Evolutionary conservation across 176 grass and related monocot genomes (phyloP), one percentile per base, ranked within the genome.

Genomic region (Pontederia paniculata): DNA sequence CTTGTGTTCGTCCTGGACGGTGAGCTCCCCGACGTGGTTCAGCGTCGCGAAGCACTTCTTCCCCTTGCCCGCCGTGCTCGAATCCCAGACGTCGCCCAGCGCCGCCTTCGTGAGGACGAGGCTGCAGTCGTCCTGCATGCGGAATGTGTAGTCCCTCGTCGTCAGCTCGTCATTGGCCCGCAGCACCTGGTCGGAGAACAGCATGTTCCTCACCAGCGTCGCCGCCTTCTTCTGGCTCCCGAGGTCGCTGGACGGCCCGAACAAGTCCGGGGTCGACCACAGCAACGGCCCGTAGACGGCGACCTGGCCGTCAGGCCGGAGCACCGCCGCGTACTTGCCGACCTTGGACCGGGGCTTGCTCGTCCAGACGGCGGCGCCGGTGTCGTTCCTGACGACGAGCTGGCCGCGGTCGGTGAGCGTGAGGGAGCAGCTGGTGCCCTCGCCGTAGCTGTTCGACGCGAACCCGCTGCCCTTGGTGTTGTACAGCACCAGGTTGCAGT

Each of bases 131-230:
- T 45, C 31, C 9, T 42, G 45, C 66, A 69, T 69, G 14, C 16
- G 9, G 52, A 70, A 23, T 19, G 4, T 9, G 53, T 57, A 57
- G 22, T 31, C 54, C 67, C 67, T 57, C 42, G 43, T 46, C 54
- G 12, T 16, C 4, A 49, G 52, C 21, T 57, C 10, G 21, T 14
- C 21, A 9, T 48, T 47, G 14, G 56, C 67, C 21, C 18, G 2
- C 13, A 70, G 43, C 5, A 23, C 31, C 54, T 70, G 43, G 12
- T 14, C 21, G 14, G 67, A 70, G 67, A 70, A 70, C 21, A 70
- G 14, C 42, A 58, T 9, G 54, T 58, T 58, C 20, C 5, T 31
- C 21, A 6, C 54, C 42, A 22, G 25, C 25, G 25, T 5, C 25
- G 25, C 25, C 3, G 25, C 25, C 5, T 31, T 31, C 25, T 31